A percentile compares a stretch with the other conserved stretches of the same genome.
Conservation (phyloP, 306 rosid species). For the Quercus rubra region DNA sequence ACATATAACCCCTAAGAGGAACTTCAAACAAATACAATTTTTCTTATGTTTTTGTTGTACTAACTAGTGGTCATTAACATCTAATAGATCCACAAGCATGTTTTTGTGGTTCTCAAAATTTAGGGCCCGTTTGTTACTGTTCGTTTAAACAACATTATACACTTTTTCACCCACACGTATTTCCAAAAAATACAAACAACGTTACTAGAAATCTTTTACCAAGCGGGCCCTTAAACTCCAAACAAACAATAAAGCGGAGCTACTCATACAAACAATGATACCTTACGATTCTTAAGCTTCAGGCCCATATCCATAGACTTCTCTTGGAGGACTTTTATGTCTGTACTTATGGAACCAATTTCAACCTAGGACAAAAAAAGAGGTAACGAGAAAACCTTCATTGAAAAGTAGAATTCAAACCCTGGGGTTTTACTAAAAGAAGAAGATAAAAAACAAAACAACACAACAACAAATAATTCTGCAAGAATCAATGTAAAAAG, state of each 20-base stretch:
- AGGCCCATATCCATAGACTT: conserved; percentile 98
- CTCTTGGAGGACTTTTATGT: conserved; percentile 94
- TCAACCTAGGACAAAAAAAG: conserved; percentile 51
- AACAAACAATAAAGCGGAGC: neutral
- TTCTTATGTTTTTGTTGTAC: neutral
- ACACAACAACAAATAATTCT: neutral
- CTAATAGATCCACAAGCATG: neutral
- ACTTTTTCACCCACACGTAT: too few relatives aligned
- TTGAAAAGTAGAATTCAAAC: neutral
- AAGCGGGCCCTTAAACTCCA: neutral
- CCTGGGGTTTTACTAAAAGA: neutral
- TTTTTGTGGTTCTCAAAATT: neutral
- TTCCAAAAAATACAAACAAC: too few relatives aligned
- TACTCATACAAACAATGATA: conserved; percentile 24
- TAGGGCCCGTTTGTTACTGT: too few relatives aligned
- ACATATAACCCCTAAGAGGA: conserved; percentile 11
- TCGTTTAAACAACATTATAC: too few relatives aligned
- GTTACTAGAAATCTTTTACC: too few relatives aligned
- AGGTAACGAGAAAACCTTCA: neutral
- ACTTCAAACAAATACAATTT: neutral
- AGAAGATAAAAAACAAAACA: neutral
- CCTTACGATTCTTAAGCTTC: conserved; percentile 99
- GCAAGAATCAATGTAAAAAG: neutral
- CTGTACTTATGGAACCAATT: conserved; percentile 98
- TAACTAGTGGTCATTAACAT: conserved; percentile 2